A percentile compares a stretch with the other conserved stretches of the same genome.
Conservation (phyloP, 2,329 filamentous ascomycete species). For the Apiospora sp. region DNA sequence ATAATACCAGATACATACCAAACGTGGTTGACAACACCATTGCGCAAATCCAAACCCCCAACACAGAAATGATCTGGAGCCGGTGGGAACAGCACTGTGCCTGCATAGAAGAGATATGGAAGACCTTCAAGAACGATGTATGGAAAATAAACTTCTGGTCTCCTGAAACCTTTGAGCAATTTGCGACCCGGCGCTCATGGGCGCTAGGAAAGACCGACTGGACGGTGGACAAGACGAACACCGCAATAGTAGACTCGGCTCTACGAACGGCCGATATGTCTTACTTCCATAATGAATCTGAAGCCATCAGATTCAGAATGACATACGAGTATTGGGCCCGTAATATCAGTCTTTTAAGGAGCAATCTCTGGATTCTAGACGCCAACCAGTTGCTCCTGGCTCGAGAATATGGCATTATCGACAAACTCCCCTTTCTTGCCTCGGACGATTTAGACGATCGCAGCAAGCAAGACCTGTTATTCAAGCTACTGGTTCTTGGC, state of each 20-base stretch:
- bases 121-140: not conserved
- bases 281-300: not conserved
- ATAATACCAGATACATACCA: not conserved
- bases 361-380: slow-evolving; percentile 31
- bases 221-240: not conserved
- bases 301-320: not conserved
- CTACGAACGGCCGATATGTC: not conserved
- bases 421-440: slow-evolving; percentile 32
- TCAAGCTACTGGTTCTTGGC: slow-evolving; percentile 36
- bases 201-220: not conserved
- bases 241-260: not conserved
- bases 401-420: slow-evolving; percentile 33
- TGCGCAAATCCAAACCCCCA: too few relatives aligned
- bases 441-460: slow-evolving; percentile 33
- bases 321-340: not conserved
- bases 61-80: not conserved
- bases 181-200: not conserved
- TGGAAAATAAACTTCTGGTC: not conserved
- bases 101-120: not conserved
- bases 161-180: not conserved
- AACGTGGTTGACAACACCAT: too few relatives aligned
- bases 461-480: slow-evolving; percentile 37
- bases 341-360: not conserved
- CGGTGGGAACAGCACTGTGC: not conserved
- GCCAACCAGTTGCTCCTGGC: slow-evolving; percentile 34